Conservation (phyloP, 805 yeast genomes). For the Zygosaccharomyces gambellarensis region DNA sequence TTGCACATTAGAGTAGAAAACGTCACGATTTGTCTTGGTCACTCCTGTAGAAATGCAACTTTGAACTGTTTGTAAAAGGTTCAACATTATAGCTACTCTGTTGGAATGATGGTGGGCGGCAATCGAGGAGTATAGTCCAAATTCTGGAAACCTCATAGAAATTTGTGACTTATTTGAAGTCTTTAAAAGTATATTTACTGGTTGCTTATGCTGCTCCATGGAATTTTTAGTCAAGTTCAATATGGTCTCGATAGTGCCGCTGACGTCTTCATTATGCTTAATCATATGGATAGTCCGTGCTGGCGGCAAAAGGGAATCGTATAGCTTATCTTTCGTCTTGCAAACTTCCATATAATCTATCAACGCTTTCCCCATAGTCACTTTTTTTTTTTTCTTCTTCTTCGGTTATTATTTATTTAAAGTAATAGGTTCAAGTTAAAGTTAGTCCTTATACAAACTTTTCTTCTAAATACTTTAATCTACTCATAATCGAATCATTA, state of each 20-base stretch:
- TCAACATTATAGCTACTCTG: constrained; percentile 17
- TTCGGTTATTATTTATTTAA: neutral
- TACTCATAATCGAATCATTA: constrained; percentile 65
- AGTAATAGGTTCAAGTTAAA: neutral
- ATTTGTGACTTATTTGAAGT: neutral
- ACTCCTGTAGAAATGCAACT: constrained; percentile 4
- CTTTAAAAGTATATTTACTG: constrained; percentile 9
- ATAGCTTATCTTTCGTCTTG: constrained; percentile 12
- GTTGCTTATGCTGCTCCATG: constrained; percentile 22
- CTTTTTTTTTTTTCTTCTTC: neutral
- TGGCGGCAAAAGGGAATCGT: constrained; percentile 14
- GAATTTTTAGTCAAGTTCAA: constrained; percentile 20
- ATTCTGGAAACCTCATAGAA: constrained; percentile 12
- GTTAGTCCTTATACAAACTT: constrained; percentile 11
- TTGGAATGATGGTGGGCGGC: constrained; percentile 8
- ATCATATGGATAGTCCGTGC: constrained; percentile 16
- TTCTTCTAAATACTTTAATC: constrained; percentile 39
- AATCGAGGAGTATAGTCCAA: constrained; percentile 5
- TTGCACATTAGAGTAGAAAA: constrained; percentile 58
- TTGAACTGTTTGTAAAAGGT: constrained; percentile 16
- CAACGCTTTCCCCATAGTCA: constrained; percentile 5
- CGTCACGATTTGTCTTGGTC: constrained; percentile 42
- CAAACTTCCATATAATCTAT: constrained; percentile 8
- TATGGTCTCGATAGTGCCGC: constrained; percentile 11
- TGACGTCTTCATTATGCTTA: neutral